A percentile compares a stretch with the other conserved stretches of the same genome.
Conservation (phyloP, 2,329 filamentous ascomycete genomes). For the Metarhizium anisopliae region DNA sequence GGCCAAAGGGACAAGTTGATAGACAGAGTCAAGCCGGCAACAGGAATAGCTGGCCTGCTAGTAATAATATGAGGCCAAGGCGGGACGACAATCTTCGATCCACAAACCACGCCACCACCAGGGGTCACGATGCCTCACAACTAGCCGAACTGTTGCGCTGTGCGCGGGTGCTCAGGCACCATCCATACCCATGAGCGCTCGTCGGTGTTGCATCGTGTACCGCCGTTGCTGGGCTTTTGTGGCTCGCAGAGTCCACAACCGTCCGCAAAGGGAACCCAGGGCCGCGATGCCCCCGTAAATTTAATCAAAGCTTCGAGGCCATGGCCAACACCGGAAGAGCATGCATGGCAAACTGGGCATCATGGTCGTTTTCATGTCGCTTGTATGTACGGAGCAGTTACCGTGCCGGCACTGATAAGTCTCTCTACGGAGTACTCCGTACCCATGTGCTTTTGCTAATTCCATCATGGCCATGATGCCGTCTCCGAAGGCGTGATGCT, state of each 20-base stretch:
- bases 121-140: not conserved
- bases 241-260: not conserved
- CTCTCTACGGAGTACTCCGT: too few species aligned
- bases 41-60: too few species aligned
- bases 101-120: not conserved
- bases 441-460: too few species aligned
- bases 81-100: not conserved
- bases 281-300: not conserved
- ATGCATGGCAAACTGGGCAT: not conserved
- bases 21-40: too few species aligned
- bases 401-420: too few species aligned
- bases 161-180: too few species aligned
- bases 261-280: slow-evolving; percentile 4
- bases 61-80: not conserved
- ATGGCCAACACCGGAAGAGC: not conserved
- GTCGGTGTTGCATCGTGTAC: not conserved
- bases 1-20: too few species aligned
- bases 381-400: too few species aligned
- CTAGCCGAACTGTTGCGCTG: too few species aligned
- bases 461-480: too few species aligned
- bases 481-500: too few species aligned
- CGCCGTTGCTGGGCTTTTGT: not conserved
- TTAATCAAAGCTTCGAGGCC: slow-evolving; percentile 5
- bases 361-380: not conserved
- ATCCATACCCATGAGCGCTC: too few species aligned